Conservation (phyloP, 2,329 filamentous ascomycete genomes). For the Penicillium sp. region DNA sequence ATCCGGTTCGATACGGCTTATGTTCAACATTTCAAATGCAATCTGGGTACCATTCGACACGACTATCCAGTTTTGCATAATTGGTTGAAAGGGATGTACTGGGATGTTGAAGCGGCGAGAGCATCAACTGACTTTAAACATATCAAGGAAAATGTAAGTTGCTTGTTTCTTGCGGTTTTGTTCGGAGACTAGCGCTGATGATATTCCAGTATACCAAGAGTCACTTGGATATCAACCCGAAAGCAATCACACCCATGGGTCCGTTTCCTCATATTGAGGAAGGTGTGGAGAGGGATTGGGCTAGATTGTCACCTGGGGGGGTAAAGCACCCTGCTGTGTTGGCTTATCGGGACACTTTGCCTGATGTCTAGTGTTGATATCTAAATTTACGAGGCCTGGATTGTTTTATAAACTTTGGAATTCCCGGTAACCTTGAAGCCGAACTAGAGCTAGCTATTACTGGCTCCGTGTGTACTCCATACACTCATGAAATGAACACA, state of each 20-base stretch:
- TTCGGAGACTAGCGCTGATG: not conserved
- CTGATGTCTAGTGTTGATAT: no score
- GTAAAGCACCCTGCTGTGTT: constrained; percentile 36
- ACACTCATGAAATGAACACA: no score
- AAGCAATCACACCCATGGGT: constrained; percentile 62
- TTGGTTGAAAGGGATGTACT: constrained; percentile 62
- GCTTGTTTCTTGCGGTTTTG: not conserved
- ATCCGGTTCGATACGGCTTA: constrained; percentile 63
- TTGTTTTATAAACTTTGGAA: no score
- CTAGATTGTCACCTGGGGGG: constrained; percentile 47
- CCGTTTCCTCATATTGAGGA: constrained; percentile 60
- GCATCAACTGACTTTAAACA: constrained; percentile 65
- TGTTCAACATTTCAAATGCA: constrained; percentile 67
- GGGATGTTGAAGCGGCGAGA: constrained; percentile 54
- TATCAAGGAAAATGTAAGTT: constrained; percentile 63
- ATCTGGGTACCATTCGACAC: constrained; percentile 60
- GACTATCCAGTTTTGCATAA: constrained; percentile 62
- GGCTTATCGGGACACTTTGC: constrained; percentile 27
- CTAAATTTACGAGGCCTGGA: no score
- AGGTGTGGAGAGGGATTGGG: constrained; percentile 52
- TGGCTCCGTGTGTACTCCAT: no score
- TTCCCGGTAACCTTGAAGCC: no score
- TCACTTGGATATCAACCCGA: constrained; percentile 60
- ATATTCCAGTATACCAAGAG: constrained; percentile 55
- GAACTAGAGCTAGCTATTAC: no score